Base-by-base conservation (phyloP, 1,284 basidiomycete species). In the Boletus semigastroideus region DNA sequence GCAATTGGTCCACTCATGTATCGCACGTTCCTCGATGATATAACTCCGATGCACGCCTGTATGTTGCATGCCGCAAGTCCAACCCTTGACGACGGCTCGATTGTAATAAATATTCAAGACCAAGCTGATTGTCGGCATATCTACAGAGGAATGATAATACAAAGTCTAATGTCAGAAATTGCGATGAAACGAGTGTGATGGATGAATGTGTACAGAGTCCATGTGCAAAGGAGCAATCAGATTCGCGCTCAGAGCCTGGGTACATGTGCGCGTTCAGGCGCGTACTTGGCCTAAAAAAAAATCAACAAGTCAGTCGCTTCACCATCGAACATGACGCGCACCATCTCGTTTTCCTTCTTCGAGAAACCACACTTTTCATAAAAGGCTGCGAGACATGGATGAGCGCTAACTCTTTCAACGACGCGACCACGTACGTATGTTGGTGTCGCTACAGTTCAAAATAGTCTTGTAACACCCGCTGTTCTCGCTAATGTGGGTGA, bases 281-380 rank as follows among this genome's bases (percentile, higher is more conserved):
- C 76, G 57, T 84, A 83, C 60, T 78, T 83, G 16, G 78, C 80
- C 80, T 83, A 53, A 20, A 38, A 49, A 36, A 14, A 36, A 17
- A 6, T 9, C 27, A n/a, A 30, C 3, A 12, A 36, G 40, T 58
- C 48, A 59, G 48, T 46, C 34, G 52, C 44, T 19, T 42, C 19
- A 16, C 5, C 12, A 42, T 5, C 31, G 40, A 40, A 28, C 10
- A 25, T 40, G 28, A 19, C 45, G 40, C 48, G 44, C 59, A 84
- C 93, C 93, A 96, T 97, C 72, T 95, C 90, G 63, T 82, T 86
- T 72, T 94, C 92, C 72, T 92, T 94, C 74, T 85, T 87, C 68
- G 82, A 78, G 64, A 82, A 96, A 33, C 94, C 95, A 69, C 96
- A 99, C 73, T 98, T 98, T 72, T 93, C 80, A 72, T 99, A 99